These are phyloP conservation scores for Knoxdaviesia capensis DNA, from an alignment of 2,329 filamentous ascomycete genomes.

Conservation along the genomic window DNA sequence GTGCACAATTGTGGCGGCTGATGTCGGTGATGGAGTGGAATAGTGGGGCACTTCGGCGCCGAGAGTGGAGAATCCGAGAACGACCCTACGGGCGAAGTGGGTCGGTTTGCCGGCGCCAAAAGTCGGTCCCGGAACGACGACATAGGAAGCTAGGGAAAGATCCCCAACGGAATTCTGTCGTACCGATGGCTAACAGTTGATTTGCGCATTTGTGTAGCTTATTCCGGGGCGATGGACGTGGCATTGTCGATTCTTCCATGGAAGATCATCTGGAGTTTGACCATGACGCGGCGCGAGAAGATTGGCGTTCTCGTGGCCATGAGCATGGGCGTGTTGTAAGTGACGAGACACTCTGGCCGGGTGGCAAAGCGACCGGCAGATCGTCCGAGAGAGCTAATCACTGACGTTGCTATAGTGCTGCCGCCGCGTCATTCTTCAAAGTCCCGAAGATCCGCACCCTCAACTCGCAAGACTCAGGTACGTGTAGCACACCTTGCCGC, in stretches of 20 bases:
- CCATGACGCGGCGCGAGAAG: conserved; percentile 11
- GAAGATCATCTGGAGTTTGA: conserved; percentile 9
- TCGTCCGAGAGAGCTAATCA: conserved; percentile 1
- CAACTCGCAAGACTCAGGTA: conserved; percentile 1
- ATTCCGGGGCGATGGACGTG: conserved; percentile 7
- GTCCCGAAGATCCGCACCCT: conserved; percentile 4
- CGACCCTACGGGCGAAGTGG: conserved; percentile 20
- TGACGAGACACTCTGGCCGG: conserved; percentile 2
- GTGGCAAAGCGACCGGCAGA: conserved; percentile 4
- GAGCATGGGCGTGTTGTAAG: conserved; percentile 11
- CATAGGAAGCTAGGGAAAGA: conserved; percentile 7
- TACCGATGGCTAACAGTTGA: conserved; percentile 2
- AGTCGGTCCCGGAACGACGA: not conserved
- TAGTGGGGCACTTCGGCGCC: conserved; percentile 5
- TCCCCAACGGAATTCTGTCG: conserved; percentile 8
- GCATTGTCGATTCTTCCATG: conserved; percentile 8
- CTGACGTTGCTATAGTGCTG: conserved; percentile 3
- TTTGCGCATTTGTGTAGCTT: conserved; percentile 2
- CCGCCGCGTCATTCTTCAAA: conserved; percentile 6
- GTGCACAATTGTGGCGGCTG: not conserved
- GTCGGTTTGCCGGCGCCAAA: conserved; percentile 9
- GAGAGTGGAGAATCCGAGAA: conserved; percentile 10
- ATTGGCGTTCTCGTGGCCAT: conserved; percentile 9
- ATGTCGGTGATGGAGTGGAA: conserved; percentile 3
- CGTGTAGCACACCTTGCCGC: not conserved